phyloP scores from a whole-genome alignment of 768 basidiomycete species.

The Podaxis sp. region DNA sequence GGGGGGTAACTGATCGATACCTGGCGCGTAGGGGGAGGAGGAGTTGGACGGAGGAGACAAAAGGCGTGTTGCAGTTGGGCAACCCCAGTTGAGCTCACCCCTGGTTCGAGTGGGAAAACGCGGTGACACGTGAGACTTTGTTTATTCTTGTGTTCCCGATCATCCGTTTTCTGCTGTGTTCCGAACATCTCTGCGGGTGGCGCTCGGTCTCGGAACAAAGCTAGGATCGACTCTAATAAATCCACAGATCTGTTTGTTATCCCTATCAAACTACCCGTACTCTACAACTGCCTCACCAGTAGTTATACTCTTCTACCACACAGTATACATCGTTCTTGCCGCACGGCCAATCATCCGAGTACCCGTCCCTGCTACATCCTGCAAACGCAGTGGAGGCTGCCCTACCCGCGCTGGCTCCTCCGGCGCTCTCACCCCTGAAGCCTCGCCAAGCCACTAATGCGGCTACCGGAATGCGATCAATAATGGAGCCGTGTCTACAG shows the following conservation, averaged over 20 bases:
- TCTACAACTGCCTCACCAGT: not conserved
- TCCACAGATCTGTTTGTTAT: no score
- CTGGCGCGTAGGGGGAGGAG: conserved; percentile 6
- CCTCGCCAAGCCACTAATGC: conserved; percentile 46
- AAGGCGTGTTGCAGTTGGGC: conserved; percentile 6
- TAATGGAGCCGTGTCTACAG: not conserved
- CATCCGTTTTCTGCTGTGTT: no score
- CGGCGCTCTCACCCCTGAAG: conserved; percentile 28
- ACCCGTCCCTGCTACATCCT: conserved; percentile 17
- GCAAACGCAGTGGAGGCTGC: conserved; percentile 15
- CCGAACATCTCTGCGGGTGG: no score
- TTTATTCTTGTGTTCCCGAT: conserved; percentile 13
- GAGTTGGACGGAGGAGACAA: not conserved
- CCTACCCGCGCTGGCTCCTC: conserved; percentile 19
- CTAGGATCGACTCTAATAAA: no score
- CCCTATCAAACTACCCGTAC: not conserved
- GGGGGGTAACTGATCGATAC: conserved; percentile 3
- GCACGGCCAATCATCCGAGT: conserved; percentile 40
- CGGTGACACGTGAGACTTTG: conserved; percentile 15
- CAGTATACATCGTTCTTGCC: conserved; percentile 62
- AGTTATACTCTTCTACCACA: conserved; percentile 63
- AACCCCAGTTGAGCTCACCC: conserved; percentile 4
- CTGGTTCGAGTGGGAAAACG: conserved; percentile 7
- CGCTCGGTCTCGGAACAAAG: no score
- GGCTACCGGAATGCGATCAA: conserved; percentile 25